These are phyloP conservation scores for Solanum dulcamara DNA, from an alignment of 257 asterid genomes.

Conservation along the genomic window DNA sequence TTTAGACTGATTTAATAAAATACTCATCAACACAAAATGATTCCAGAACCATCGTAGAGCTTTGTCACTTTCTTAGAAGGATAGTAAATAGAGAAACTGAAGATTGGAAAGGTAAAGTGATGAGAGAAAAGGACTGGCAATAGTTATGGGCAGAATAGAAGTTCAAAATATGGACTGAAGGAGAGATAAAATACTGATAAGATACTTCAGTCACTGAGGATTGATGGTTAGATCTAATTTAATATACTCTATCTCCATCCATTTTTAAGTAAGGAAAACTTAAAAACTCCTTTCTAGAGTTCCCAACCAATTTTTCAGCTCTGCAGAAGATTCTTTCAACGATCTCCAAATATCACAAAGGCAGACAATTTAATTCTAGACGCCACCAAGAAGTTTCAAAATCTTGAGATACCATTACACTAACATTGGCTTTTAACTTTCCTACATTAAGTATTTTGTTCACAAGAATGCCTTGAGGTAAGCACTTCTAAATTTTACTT, in stretches of 20 bases:
- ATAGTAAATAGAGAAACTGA: neutral
- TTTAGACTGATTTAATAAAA: neutral
- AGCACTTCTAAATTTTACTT: neutral
- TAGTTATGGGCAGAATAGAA: neutral
- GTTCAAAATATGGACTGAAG: neutral
- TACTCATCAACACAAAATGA: neutral
- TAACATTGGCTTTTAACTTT: neutral
- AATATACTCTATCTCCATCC: neutral
- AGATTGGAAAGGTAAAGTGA: neutral
- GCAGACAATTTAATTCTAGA: neutral
- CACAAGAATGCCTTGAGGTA: neutral
- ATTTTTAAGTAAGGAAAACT: neutral
- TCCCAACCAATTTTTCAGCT: neutral
- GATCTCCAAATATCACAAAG: neutral
- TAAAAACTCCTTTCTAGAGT: neutral
- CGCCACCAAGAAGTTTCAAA: neutral
- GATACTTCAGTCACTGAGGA: neutral
- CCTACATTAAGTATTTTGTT: neutral
- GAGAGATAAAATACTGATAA: neutral
- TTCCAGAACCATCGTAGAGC: neutral
- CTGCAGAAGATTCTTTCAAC: neutral
- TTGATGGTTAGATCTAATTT: neutral
- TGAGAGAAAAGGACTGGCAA: neutral
- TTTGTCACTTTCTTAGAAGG: neutral
- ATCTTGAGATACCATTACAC: neutral